Conservation (phyloP, 148 eudicot species). For the Linanthus parryae region DNA sequence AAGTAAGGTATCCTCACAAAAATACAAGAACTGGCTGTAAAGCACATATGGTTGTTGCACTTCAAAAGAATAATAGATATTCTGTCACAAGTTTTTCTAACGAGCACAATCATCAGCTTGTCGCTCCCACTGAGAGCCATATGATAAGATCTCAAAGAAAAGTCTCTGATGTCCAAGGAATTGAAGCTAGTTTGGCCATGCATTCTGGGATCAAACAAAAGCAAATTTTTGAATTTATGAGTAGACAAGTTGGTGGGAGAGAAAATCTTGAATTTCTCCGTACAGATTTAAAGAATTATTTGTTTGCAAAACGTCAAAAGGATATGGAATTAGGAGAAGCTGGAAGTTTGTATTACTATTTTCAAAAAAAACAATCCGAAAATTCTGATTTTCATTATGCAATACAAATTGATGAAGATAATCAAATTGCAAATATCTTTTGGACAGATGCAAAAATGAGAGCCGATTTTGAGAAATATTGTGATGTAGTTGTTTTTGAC, state of each 20-base stretch:
- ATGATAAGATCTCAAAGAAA: not conserved
- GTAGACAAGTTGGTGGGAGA: slow-evolving; percentile 6
- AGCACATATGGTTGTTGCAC: slow-evolving; percentile 34
- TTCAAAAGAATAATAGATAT: slow-evolving; percentile 28
- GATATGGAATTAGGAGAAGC: slow-evolving; percentile 18
- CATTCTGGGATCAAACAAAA: slow-evolving; percentile 6
- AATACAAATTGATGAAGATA: slow-evolving; percentile 19
- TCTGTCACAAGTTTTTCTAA: slow-evolving; percentile 20
- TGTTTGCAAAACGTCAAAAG: slow-evolving; percentile 9
- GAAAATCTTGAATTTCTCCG: slow-evolving; percentile 3
- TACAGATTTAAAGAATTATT: slow-evolving; percentile 1
- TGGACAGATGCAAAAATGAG: slow-evolving; percentile 23
- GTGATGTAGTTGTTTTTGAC: slow-evolving; percentile 20
- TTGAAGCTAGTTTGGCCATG: slow-evolving; percentile 5
- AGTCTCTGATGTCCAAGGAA: not conserved
- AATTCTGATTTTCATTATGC: slow-evolving; percentile 13
- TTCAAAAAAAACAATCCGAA: slow-evolving; percentile 19
- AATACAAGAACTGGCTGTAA: slow-evolving; percentile 39
- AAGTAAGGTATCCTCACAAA: slow-evolving; percentile 33
- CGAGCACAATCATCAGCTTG: slow-evolving; percentile 24
- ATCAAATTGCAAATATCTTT: slow-evolving; percentile 16
- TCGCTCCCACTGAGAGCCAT: slow-evolving; percentile 4
- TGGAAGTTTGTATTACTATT: slow-evolving; percentile 15
- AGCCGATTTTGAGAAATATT: slow-evolving; percentile 12
- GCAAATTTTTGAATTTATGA: slow-evolving; percentile 11